Percentiles rank a stretch among this genome's conserved stretches.
Evolutionary conservation across 768 basidiomycete genomes (phyloP).

Genomic region (Chalciporus pseudorubinellus): DNA sequence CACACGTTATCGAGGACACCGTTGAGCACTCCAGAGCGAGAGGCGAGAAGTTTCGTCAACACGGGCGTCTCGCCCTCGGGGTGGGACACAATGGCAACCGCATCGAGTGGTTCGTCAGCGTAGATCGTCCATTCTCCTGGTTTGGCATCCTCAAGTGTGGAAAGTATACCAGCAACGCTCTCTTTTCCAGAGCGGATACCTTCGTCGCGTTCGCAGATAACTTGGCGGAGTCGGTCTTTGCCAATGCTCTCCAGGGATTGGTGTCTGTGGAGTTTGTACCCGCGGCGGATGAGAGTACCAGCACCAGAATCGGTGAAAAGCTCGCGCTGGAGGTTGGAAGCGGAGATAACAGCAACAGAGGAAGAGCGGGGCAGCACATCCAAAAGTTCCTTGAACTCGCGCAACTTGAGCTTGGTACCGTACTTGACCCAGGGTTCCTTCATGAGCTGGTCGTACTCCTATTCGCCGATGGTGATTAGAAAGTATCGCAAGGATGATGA

Average conservation of each 20-base stretch:
- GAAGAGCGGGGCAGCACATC: slow-evolving; percentile 98
- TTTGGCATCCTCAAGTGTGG: slow-evolving; percentile 57
- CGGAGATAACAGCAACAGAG: slow-evolving; percentile 96
- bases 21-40: slow-evolving; percentile 87
- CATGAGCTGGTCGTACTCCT: slow-evolving; percentile 97
- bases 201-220: slow-evolving; percentile 93
- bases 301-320: slow-evolving; percentile 98
- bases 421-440: slow-evolving; percentile 99
- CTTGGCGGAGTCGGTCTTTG: slow-evolving; percentile 90
- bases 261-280: slow-evolving; percentile 97
- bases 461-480: background rate
- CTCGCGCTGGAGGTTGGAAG: slow-evolving; percentile 91
- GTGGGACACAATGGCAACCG: slow-evolving; percentile 90
- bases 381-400: slow-evolving; percentile 98
- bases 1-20: slow-evolving; percentile 97
- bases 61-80: slow-evolving; percentile 87
- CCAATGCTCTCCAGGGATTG: slow-evolving; percentile 78
- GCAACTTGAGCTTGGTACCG: slow-evolving; percentile 97
- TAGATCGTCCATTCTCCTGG: slow-evolving; percentile 89
- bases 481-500: background rate
- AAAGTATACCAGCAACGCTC: slow-evolving; percentile 83
- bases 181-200: slow-evolving; percentile 80
- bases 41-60: slow-evolving; percentile 88
- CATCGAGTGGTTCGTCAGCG: slow-evolving; percentile 97
- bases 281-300: slow-evolving; percentile 95